Percentiles rank a stretch among this genome's conserved stretches.
phyloP scores from a whole-genome alignment of 768 basidiomycete species.

The Phaeotremella skinneri region DNA sequence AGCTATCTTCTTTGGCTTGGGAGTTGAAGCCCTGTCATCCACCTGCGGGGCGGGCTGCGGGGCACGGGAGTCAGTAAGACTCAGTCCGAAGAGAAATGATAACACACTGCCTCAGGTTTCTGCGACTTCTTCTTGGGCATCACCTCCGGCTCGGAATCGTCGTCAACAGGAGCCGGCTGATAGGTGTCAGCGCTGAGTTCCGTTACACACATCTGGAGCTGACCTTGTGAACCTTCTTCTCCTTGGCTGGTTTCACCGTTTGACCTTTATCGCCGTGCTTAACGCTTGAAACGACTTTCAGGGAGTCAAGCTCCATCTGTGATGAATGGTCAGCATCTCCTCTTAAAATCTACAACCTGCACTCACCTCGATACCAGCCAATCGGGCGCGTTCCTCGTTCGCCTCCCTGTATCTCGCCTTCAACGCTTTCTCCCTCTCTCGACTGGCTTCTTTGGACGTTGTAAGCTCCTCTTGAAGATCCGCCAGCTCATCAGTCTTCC shows the following conservation, averaged over 20 bases:
- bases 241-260: conserved; percentile 6
- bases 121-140: conserved; percentile 21
- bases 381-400: conserved; percentile 22
- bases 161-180: conserved; percentile 20
- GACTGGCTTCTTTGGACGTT: conserved; percentile 21
- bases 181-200: conserved; percentile 1
- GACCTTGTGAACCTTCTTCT: conserved; percentile 19
- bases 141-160: conserved; percentile 16
- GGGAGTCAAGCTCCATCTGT: background rate
- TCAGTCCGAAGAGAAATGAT: background rate
- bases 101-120: conserved; percentile 20
- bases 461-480: conserved; percentile 37
- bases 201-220: background rate
- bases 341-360: background rate
- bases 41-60: too few relatives aligned
- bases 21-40: background rate
- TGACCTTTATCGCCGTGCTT: background rate
- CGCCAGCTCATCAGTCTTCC: conserved; percentile 25
- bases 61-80: background rate
- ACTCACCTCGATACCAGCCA: conserved; percentile 31
- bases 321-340: background rate
- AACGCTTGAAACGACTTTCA: background rate
- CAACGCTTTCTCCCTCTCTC: conserved; percentile 33
- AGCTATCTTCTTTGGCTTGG: conserved; percentile 7
- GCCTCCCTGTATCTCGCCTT: conserved; percentile 34